phyloP scores from a whole-genome alignment of 768 basidiomycete genomes.

The Leccinum longicurvipes region DNA sequence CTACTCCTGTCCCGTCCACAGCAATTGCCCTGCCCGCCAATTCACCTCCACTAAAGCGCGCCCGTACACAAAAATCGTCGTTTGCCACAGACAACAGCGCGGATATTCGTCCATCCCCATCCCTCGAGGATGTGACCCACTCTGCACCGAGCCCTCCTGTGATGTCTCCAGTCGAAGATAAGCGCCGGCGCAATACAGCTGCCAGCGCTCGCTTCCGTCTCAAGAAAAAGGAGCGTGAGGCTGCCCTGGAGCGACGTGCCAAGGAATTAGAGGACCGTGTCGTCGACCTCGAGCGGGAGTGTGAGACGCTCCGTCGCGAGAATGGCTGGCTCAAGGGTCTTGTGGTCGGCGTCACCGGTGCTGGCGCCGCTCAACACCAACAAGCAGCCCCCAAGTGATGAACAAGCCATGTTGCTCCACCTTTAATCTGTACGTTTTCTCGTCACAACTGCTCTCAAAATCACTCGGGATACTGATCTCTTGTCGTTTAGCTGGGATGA shows the following conservation, averaged over 20 bases:
- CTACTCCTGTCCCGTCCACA: slow-evolving; percentile 11
- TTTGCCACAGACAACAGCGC: slow-evolving; percentile 21
- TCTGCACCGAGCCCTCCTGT: slow-evolving; percentile 17
- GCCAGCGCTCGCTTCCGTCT: slow-evolving; percentile 90
- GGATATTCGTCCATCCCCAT: slow-evolving; percentile 24
- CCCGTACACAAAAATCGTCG: slow-evolving; percentile 54
- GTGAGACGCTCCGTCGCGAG: slow-evolving; percentile 82
- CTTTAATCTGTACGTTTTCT: slow-evolving; percentile 1
- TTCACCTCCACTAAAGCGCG: slow-evolving; percentile 42
- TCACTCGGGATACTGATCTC: not conserved
- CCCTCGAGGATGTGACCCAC: slow-evolving; percentile 27
- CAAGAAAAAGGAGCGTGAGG: slow-evolving; percentile 96
- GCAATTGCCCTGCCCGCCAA: slow-evolving; percentile 12
- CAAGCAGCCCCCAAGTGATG: slow-evolving; percentile 19
- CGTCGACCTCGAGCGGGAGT: slow-evolving; percentile 83
- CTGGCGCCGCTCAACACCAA: slow-evolving; percentile 39
- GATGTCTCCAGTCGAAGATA: slow-evolving; percentile 72
- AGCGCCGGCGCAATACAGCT: slow-evolving; percentile 89
- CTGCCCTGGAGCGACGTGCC: slow-evolving; percentile 77
- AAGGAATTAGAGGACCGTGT: slow-evolving; percentile 84
- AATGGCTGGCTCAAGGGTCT: slow-evolving; percentile 92
- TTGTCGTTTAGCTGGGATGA: not conserved
- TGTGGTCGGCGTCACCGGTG: slow-evolving; percentile 84
- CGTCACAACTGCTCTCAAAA: not conserved
- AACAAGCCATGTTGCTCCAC: not conserved